Evolutionary conservation across 164 flowering plant species (phyloP).

Genomic region (Paratinospora sagittata): DNA sequence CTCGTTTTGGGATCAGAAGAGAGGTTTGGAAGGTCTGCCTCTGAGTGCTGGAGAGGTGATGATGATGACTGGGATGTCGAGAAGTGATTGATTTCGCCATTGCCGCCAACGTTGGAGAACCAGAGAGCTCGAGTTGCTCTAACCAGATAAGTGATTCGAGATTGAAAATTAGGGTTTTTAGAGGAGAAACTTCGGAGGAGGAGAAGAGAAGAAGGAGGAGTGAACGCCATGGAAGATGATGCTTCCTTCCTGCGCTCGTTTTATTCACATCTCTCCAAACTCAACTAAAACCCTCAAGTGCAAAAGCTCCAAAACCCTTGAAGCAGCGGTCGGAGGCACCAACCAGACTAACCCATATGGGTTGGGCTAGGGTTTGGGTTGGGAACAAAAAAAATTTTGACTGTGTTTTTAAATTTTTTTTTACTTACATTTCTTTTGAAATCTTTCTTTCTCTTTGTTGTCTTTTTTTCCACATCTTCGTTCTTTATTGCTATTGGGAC

Average conservation of each 20-base stretch:
- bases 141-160: constrained; percentile 6
- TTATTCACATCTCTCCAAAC: background rate
- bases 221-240: constrained; percentile 24
- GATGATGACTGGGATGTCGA: constrained; percentile 24
- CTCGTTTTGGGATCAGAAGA: constrained; percentile 28
- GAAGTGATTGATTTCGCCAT: constrained; percentile 19
- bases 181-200: constrained; percentile 20
- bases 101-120: constrained; percentile 4
- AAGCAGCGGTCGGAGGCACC: too few species aligned
- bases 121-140: constrained; percentile 1
- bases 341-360: too few species aligned
- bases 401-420: too few species aligned
- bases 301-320: background rate
- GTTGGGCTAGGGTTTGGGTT: too few species aligned
- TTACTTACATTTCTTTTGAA: too few species aligned
- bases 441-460: too few species aligned
- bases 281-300: background rate
- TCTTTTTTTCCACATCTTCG: too few species aligned
- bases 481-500: too few species aligned
- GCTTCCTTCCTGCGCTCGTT: background rate
- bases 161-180: constrained; percentile 10
- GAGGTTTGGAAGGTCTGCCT: constrained; percentile 26
- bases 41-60: constrained; percentile 7
- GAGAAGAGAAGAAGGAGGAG: constrained; percentile 36
- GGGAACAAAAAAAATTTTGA: too few species aligned